A percentile compares a stretch with the other conserved stretches of the same genome.
Evolutionary conservation across 139 green algal species (phyloP).

Genomic region (Desmodesmus armatus): DNA sequence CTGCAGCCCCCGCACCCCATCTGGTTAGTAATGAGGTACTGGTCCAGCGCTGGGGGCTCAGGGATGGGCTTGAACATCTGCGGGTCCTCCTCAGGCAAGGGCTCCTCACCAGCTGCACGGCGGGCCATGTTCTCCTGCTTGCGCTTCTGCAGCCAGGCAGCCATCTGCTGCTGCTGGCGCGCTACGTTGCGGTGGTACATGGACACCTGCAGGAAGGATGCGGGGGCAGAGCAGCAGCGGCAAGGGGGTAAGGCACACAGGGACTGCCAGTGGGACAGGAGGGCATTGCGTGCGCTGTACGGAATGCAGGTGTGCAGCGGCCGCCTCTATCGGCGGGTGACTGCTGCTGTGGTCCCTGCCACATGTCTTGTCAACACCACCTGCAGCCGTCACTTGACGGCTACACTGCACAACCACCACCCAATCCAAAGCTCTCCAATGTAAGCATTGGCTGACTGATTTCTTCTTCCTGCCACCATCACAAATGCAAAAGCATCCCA

Average conservation of each 20-base stretch:
- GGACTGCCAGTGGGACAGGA: no score
- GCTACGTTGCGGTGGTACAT: conserved; percentile 84
- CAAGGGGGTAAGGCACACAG: not conserved
- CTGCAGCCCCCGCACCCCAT: conserved; percentile 57
- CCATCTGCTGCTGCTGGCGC: conserved; percentile 79
- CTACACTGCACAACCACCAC: no score
- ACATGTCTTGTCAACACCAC: no score
- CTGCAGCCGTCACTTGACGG: no score
- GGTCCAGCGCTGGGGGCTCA: conserved; percentile 92
- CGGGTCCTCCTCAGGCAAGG: conserved; percentile 95
- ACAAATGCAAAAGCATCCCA: no score
- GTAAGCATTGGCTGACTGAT: no score
- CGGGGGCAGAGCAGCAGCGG: not conserved
- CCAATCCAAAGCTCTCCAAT: no score
- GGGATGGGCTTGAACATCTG: conserved; percentile 87
- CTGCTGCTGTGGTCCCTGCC: no score
- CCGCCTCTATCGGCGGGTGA: no score
- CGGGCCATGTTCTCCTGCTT: conserved; percentile 90
- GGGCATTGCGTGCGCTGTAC: no score
- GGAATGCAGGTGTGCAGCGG: no score
- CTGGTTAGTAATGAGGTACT: conserved; percentile 85
- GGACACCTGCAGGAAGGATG: conserved; percentile 62
- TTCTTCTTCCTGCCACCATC: no score
- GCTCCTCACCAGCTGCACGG: conserved; percentile 85
- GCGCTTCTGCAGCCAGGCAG: conserved; percentile 85